Percentiles rank a stretch among this genome's conserved stretches.
Conservation (phyloP, 352 stramenopile genomes). For the Blastocystis sp. region DNA sequence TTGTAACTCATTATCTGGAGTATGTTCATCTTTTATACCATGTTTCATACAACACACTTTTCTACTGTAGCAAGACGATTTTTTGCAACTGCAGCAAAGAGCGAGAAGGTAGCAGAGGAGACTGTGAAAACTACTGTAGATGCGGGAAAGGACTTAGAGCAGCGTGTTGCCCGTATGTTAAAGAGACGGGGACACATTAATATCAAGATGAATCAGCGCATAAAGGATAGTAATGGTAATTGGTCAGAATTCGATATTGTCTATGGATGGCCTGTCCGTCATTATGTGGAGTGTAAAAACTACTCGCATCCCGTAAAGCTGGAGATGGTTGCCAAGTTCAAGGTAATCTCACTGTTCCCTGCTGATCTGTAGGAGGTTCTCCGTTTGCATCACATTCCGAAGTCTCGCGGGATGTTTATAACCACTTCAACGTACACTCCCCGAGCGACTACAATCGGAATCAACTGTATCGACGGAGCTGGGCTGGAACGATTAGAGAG, state of each 20-base stretch:
- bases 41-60: background rate
- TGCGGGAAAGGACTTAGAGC: constrained; percentile 44
- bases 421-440: constrained; percentile 57
- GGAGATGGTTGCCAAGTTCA: constrained; percentile 60
- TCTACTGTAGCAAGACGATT: background rate
- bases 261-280: constrained; percentile 45
- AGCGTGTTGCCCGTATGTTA: constrained; percentile 36
- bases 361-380: constrained; percentile 36
- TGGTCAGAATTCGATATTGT: constrained; percentile 59
- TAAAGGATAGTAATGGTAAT: constrained; percentile 58
- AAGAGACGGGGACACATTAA: constrained; percentile 38
- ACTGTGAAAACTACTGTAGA: constrained; percentile 37
- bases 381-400: constrained; percentile 30
- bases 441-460: constrained; percentile 53
- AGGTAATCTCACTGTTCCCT: background rate
- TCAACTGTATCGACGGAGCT: constrained; percentile 49
- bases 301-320: constrained; percentile 54
- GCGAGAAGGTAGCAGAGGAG: background rate
- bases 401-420: constrained; percentile 47
- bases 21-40: background rate
- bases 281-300: constrained; percentile 62
- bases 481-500: constrained; percentile 13
- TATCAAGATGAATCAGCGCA: constrained; percentile 50
- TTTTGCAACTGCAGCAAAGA: background rate
- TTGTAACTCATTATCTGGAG: background rate